Conservation (phyloP, 768 basidiomycete genomes). For the Pleurotus giganteus region DNA sequence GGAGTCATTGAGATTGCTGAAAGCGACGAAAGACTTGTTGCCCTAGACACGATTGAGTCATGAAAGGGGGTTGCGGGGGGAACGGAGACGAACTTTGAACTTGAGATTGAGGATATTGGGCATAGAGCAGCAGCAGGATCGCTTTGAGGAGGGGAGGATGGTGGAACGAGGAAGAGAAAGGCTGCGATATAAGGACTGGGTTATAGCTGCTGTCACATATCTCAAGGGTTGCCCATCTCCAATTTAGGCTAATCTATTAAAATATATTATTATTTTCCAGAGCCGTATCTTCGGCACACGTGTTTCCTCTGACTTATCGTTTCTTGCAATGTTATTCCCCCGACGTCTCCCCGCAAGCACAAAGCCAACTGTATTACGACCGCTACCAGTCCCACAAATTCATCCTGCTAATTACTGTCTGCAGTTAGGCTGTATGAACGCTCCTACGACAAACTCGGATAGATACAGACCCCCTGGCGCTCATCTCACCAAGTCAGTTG, state of each 20-base stretch:
- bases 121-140: slow-evolving; percentile 28
- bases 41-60: slow-evolving; percentile 48
- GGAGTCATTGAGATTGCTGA: slow-evolving; percentile 82
- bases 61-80: slow-evolving; percentile 1
- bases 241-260: neutral
- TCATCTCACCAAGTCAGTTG: slow-evolving; percentile 9
- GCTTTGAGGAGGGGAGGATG: slow-evolving; percentile 9
- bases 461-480: slow-evolving; percentile 7
- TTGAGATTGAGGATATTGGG: slow-evolving; percentile 65
- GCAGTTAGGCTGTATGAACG: neutral
- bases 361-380: neutral
- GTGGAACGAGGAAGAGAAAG: slow-evolving; percentile 10
- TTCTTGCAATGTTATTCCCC: neutral
- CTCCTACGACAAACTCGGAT: slow-evolving; percentile 7
- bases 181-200: slow-evolving; percentile 10
- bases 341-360: neutral
- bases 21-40: slow-evolving; percentile 94
- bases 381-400: neutral
- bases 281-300: slow-evolving; percentile 7
- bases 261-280: neutral
- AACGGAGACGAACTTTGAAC: slow-evolving; percentile 41
- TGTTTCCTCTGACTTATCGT: slow-evolving; percentile 1
- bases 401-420: neutral
- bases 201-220: slow-evolving; percentile 7
- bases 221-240: neutral